A percentile compares a stretch with the other conserved stretches of the same genome.
Conservation (phyloP, 2,329 filamentous ascomycete genomes). For the Pochonia chlamydosporia region DNA sequence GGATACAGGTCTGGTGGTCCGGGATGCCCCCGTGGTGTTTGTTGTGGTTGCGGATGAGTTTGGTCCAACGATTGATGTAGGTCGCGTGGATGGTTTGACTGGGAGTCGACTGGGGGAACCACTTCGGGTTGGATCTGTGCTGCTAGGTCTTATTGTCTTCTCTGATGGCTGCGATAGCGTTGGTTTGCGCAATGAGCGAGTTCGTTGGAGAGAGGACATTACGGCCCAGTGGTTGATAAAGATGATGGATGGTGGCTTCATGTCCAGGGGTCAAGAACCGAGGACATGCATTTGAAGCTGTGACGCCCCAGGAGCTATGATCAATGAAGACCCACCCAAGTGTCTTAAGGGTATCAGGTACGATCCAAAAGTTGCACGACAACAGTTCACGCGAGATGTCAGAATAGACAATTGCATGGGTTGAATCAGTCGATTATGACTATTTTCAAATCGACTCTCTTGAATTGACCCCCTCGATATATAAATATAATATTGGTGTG, state of each 20-base stretch:
- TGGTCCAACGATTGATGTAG: slow-evolving; percentile 18
- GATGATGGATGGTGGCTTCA: neutral
- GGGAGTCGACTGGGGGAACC: slow-evolving; percentile 46
- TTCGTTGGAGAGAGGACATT: slow-evolving; percentile 11
- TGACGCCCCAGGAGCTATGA: no score
- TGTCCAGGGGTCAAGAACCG: neutral
- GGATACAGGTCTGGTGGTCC: slow-evolving; percentile 10
- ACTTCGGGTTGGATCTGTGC: slow-evolving; percentile 23
- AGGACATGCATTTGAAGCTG: no score
- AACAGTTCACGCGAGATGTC: no score
- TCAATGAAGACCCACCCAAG: no score
- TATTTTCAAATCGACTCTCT: no score
- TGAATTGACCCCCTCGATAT: no score
- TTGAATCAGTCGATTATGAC: no score
- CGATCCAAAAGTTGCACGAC: no score
- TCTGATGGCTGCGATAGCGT: slow-evolving; percentile 8
- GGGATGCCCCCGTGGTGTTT: neutral
- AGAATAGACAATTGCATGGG: no score
- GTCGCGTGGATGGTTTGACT: slow-evolving; percentile 35
- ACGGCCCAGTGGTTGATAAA: neutral
- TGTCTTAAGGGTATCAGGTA: no score
- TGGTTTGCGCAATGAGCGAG: slow-evolving; percentile 35
- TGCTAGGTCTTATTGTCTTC: slow-evolving; percentile 4
- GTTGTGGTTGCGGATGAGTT: slow-evolving; percentile 14
- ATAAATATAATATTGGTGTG: no score